Base-by-base conservation (phyloP, 371 early-diverging fungal species). In the Mortierella sp. region DNA sequence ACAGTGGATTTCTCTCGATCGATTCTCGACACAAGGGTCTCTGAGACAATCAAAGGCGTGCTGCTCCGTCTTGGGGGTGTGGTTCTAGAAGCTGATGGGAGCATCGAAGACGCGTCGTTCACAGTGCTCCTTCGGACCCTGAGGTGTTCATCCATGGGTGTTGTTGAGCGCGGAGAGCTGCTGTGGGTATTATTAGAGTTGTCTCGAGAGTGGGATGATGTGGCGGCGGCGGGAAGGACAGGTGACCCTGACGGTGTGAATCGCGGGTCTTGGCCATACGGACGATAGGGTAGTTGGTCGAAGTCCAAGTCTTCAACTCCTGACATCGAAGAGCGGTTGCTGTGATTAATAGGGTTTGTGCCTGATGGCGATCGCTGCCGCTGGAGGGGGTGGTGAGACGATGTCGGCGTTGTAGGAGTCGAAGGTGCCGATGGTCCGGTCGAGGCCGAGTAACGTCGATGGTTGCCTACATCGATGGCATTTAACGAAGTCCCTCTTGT, bases 11-110 rank as follows among this genome's bases (percentile, higher is more conserved):
- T 82, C 48, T 82, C 82, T 41, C 87, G 51, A 51, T 86, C 87
- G 35, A 86, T 79, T 49, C 75, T 73, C 24, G 87, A 86, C 41
- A 86, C 79, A 1, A 86, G 77, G 12, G 87, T 82, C 76, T 86
- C 80, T 3, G 77, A n/a, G 4, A 75, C 56, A 41, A 77, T 46
- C 21, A 58, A 32, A 3, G 87, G 83, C 10, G 83, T 72, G 58
- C 80, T 86, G 71, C 82, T 75, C 51, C 80, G 79, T 27, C 82
- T 71, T 6, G 58, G 55, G 11, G 75, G 54, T 14, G 73, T 29
- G 32, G 29, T 41, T 18, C 16, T n/a, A 14, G 49, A 14, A 51
- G 74, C 27, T 38, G 46, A 65, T 29, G 71, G 49, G 10, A 48
- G 24, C 65, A 65, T 41, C 24, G 55, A 38, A 71, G 71, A 70